Percentiles rank a stretch among this genome's conserved stretches.
Conservation (phyloP, 257 asterid species). For the Solanum peruvianum region DNA sequence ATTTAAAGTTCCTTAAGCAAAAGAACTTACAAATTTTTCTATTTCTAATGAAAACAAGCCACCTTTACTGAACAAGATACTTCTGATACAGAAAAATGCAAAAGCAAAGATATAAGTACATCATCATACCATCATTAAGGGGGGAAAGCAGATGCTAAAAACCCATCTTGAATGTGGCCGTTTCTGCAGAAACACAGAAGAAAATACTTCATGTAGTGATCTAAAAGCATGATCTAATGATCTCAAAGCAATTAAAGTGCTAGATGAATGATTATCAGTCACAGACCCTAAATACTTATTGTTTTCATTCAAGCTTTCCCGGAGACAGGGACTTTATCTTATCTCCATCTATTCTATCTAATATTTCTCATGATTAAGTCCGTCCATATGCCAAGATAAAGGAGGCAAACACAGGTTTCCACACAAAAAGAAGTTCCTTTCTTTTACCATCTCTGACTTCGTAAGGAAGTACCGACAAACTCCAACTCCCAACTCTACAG, state of each 20-base stretch:
- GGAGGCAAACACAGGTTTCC: neutral
- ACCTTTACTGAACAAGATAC: neutral
- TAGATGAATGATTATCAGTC: neutral
- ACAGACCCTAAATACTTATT: neutral
- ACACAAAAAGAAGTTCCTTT: neutral
- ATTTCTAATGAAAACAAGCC: neutral
- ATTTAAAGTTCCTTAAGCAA: neutral
- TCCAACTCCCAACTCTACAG: neutral
- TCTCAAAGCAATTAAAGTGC: neutral
- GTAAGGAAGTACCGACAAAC: neutral
- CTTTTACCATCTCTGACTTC: neutral
- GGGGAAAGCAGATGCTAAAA: constrained; percentile 7
- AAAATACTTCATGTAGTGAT: neutral
- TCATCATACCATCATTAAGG: constrained; percentile 18
- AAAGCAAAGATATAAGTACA: neutral
- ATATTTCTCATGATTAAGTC: neutral
- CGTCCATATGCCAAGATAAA: neutral
- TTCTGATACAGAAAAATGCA: neutral
- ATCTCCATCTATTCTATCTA: neutral
- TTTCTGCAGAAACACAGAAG: constrained; percentile 7
- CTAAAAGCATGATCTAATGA: neutral
- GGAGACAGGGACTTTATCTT: neutral
- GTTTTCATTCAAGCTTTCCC: neutral
- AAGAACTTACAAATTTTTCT: neutral
- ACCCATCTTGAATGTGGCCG: constrained; percentile 6